Conservation (phyloP, 73 alveolate genomes). For the Paramecium pentaurelia region DNA sequence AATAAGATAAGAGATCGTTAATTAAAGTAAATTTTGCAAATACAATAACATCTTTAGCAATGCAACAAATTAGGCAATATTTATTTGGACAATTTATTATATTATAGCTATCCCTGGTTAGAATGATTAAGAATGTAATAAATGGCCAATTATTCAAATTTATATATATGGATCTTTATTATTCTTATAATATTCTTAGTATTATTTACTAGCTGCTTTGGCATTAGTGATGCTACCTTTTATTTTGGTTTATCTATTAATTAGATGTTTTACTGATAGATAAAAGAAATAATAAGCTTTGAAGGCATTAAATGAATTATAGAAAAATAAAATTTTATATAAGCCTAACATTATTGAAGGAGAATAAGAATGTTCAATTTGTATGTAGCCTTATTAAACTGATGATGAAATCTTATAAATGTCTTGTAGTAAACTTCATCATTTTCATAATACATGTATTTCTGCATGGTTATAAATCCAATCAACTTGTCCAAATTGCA, state of each 20-base stretch:
- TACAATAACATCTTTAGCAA: not conserved
- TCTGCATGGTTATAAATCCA: not conserved
- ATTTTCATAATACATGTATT: not conserved
- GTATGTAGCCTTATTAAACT: not conserved
- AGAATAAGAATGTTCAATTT: conserved; percentile 20
- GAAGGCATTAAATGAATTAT: not conserved
- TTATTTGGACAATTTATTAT: not conserved
- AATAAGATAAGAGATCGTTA: conserved; percentile 12
- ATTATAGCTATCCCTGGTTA: not conserved
- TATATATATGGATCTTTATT: not conserved
- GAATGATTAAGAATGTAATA: not conserved
- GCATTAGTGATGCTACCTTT: not conserved
- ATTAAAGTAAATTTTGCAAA: not conserved
- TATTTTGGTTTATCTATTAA: not conserved
- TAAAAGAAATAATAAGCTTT: not conserved
- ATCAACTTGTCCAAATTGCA: conserved; percentile 29
- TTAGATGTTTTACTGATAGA: conserved; percentile 9
- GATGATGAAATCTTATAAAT: not conserved
- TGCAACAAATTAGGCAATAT: not conserved
- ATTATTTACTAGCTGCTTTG: not conserved
- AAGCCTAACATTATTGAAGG: conserved; percentile 8
- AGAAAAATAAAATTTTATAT: not conserved
- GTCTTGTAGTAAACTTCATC: conserved; percentile 24
- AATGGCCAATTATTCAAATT: not conserved
- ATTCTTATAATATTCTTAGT: not conserved